These are phyloP conservation scores for Metschnikowia cubensis DNA, from an alignment of 805 yeast genomes.

Conservation along the genomic window DNA sequence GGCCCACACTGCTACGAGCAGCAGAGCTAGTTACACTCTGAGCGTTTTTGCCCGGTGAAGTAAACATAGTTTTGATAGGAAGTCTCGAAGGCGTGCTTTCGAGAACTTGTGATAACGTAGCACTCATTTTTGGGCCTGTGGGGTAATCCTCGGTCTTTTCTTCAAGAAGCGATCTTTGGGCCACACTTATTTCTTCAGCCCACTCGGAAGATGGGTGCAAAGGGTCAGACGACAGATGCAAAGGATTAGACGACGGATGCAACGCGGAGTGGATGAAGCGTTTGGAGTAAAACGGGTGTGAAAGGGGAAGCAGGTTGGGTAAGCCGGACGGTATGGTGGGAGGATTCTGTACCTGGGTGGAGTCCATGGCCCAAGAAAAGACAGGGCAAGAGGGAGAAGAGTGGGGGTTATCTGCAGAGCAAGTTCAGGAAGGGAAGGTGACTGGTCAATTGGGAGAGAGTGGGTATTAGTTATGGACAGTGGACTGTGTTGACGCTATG, in stretches of 20 bases:
- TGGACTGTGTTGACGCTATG: conserved; percentile 1
- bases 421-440: background rate
- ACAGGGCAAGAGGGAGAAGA: background rate
- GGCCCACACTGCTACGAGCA: background rate
- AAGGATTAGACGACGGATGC: conserved; percentile 10
- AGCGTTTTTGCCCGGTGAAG: background rate
- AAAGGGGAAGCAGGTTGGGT: background rate
- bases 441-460: background rate
- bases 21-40: background rate
- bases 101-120: conserved; percentile 1
- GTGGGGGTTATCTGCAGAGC: background rate
- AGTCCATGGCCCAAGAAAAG: conserved; percentile 7
- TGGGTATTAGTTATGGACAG: background rate
- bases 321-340: background rate
- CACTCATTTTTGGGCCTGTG: conserved; percentile 4
- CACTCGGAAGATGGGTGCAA: background rate
- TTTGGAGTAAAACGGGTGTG: conserved; percentile 9
- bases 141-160: conserved; percentile 4
- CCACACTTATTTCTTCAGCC: conserved; percentile 1
- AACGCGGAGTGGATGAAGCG: conserved; percentile 8
- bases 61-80: background rate
- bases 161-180: background rate
- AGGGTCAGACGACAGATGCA: too few species aligned
- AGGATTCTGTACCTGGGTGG: conserved; percentile 7
- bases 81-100: conserved; percentile 10